These are phyloP conservation scores for Haplosporangium sp. DNA, from an alignment of 371 early-diverging fungal genomes.

Conservation along the genomic window DNA sequence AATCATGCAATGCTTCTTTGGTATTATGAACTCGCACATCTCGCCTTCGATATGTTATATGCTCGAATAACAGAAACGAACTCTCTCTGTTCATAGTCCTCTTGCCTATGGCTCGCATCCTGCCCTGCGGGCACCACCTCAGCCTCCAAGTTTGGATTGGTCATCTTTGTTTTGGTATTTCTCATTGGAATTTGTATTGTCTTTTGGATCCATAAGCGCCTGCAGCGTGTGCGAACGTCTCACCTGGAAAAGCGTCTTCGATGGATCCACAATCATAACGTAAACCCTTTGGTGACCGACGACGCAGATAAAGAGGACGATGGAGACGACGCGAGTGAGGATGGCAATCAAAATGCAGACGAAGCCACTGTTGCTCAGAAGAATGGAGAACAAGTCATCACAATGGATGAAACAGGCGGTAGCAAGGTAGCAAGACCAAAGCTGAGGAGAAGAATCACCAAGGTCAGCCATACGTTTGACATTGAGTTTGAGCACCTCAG, in stretches of 20 bases:
- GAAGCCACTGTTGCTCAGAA: background rate
- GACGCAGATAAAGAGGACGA: slow-evolving; percentile 21
- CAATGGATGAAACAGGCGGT: slow-evolving; percentile 14
- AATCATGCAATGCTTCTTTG: background rate
- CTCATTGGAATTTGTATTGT: slow-evolving; percentile 37
- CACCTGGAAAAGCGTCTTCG: slow-evolving; percentile 51
- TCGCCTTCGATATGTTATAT: background rate
- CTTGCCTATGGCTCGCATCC: slow-evolving; percentile 53
- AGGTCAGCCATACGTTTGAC: slow-evolving; percentile 55
- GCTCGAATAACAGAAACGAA: too few species aligned
- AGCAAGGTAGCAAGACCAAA: slow-evolving; percentile 10
- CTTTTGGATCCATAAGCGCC: slow-evolving; percentile 40
- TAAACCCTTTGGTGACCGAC: slow-evolving; percentile 23
- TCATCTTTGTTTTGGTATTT: slow-evolving; percentile 40
- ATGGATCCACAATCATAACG: slow-evolving; percentile 49
- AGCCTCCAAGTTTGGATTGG: slow-evolving; percentile 52
- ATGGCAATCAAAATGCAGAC: slow-evolving; percentile 4
- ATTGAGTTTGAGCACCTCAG: slow-evolving; percentile 68
- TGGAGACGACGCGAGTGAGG: slow-evolving; percentile 13
- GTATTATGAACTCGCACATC: background rate
- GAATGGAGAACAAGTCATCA: slow-evolving; percentile 28
- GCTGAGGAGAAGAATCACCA: slow-evolving; percentile 32
- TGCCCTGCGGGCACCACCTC: slow-evolving; percentile 47
- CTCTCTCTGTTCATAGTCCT: slow-evolving; percentile 9
- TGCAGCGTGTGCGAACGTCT: slow-evolving; percentile 26